These are phyloP conservation scores for Vanilla planifolia DNA, from an alignment of 106 monocot genomes.

Conservation along the genomic window DNA sequence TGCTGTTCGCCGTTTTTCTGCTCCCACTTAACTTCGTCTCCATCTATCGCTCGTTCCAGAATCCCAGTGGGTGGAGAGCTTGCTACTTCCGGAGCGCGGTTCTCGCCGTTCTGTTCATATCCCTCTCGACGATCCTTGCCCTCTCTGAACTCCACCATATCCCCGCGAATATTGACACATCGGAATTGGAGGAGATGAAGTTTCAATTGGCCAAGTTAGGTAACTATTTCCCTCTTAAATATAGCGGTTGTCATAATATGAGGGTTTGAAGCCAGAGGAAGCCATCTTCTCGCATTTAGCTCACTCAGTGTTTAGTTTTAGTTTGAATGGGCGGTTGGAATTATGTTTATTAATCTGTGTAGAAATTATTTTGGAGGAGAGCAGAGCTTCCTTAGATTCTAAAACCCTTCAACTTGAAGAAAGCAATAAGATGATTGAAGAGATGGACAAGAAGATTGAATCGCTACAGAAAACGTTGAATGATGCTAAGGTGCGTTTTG, in stretches of 20 bases:
- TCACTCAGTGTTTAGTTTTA: background rate
- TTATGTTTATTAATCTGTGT: background rate
- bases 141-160: background rate
- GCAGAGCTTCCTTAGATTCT: conserved; percentile 17
- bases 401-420: conserved; percentile 32
- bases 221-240: background rate
- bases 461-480: conserved; percentile 26
- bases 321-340: background rate
- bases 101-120: background rate
- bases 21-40: conserved; percentile 4
- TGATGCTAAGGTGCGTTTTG: conserved; percentile 41
- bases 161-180: background rate
- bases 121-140: conserved; percentile 1
- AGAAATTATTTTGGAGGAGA: conserved; percentile 45
- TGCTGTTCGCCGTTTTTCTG: background rate
- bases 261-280: background rate
- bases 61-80: background rate
- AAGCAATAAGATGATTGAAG: conserved; percentile 28
- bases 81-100: background rate
- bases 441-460: conserved; percentile 49
- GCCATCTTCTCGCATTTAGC: background rate
- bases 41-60: background rate
- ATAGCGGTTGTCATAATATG: background rate
- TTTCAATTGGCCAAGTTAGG: background rate
- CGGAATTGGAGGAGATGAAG: conserved; percentile 1